Evolutionary conservation across 2,329 filamentous ascomycete species (phyloP), one percentile per base, ranked within the genome.

Genomic region (Colletotrichum siamense): DNA sequence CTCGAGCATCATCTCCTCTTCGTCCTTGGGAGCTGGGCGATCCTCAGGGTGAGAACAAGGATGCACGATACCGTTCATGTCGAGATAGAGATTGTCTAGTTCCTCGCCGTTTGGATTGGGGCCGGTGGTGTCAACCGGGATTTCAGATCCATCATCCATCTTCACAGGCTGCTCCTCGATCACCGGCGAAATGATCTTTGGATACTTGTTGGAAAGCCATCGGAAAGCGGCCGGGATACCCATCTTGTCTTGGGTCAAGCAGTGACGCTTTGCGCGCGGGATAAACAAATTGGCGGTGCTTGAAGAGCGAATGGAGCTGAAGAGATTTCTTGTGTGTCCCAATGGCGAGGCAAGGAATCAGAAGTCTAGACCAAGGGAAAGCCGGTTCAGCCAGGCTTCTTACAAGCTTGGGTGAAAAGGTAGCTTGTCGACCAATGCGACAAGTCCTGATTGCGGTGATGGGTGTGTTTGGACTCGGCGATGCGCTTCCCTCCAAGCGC

Each of bases 51-150:
- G 97, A 63, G 96, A 98, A 87, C 97, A 99, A 36, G 98, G 98
- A 88, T 99, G 97, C 49, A 99, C 97, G 79, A 99, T 99, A 84
- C 97, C 98, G 85, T 99, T 99, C 96, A 99, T 99, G 82, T 99
- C 97, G 78, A 99, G 92, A 83, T 99, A 99, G 8, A 99, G 89
- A 82, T 99, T 99, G 87, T 99, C 96, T 82, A 98, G 95, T 85
- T 99, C 97, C 86, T 99, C 96, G 84, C 96, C 96, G 86, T 99
- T 99, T 4, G 98, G 98, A 82, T 99, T 99, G 8, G 95, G 93
- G 52, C 92, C 89, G 8, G 94, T 96, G 13, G 92, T 93, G 83
- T 99, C 96, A 77, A 99, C 92, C 3, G 97, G 97, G 74, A 98
- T 94, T 79, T 92, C 89, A 59, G 93, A 91, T 79, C 96, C 96